Base-by-base conservation (phyloP, 2,329 filamentous ascomycete genomes). In the Pestalotiopsis sp. region DNA sequence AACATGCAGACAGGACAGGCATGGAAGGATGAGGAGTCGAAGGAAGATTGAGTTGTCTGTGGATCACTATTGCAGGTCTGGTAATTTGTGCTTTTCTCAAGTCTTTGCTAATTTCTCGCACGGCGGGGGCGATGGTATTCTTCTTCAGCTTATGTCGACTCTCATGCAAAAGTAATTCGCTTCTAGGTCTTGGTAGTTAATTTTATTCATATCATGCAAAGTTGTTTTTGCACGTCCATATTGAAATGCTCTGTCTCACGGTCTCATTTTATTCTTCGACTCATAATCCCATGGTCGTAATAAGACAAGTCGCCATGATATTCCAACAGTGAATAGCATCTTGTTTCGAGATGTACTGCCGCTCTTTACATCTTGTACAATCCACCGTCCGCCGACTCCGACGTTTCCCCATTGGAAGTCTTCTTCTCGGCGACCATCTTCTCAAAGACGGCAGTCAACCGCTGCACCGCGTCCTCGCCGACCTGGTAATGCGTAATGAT, bases 401-500 rank as follows among this genome's bases (percentile, higher is more conserved):
- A 52, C 17, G 31, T 2, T 36, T 36, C 31, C 31, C 6, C 31
- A 36, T 9, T 36, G 31, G 31, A 9, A 36, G 31, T 2, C 31
- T n/a, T 23, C 38, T 69, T 75, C 68, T 78, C 78, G 17, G 67
- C 66, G 6, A 75, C 76, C 31, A 79, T 61, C 58, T 70, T 72
- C 58, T 81, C 76, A 74, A 89, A 87, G 7, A 87, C 79, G 39
- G 78, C 76, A 25, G 82, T 82, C 20, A 89, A 74, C 65, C 81
- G 81, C 52, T 76, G 72, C 61, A 91, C 82, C 2, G 87, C 88
- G 73, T 89, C 87, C 49, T 90, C 85, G 13, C 86, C 86, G 68
- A 91, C 87, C 81, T 92, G 78, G 64, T 76, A 76, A 25, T 72
- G 78, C 63, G 73, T 79, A 75, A 78, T 81, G 39, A 80, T 69